These are phyloP conservation scores for Hydnomerulius pinastri DNA, from an alignment of 768 basidiomycete species.

Conservation along the genomic window DNA sequence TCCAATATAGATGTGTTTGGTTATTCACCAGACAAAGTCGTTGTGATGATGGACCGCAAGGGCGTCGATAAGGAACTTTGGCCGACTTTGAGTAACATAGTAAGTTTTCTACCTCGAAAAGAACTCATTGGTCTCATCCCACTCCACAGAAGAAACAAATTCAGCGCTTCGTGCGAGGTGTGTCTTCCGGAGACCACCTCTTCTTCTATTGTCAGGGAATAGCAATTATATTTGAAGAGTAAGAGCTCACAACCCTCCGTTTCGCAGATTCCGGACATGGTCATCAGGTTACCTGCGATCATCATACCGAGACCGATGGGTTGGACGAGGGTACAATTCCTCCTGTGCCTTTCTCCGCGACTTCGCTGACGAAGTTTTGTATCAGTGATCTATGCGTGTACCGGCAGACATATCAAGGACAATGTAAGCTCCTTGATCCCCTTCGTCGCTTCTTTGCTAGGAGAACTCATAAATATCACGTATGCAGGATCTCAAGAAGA, in stretches of 20 bases:
- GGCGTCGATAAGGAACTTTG: conserved; percentile 28
- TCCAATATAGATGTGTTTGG: conserved; percentile 35
- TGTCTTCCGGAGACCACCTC: conserved; percentile 49
- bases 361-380: background rate
- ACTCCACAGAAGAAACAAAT: conserved; percentile 42
- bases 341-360: background rate
- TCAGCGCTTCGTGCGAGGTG: conserved; percentile 43
- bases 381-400: conserved; percentile 14
- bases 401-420: conserved; percentile 18
- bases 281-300: conserved; percentile 41
- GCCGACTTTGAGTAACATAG: conserved; percentile 49
- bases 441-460: conserved; percentile 38
- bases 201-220: conserved; percentile 58
- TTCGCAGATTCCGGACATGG: conserved; percentile 54
- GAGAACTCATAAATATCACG: conserved; percentile 4
- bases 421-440: conserved; percentile 19
- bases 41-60: conserved; percentile 42
- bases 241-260: background rate
- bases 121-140: background rate
- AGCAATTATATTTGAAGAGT: background rate
- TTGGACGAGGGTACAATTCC: conserved; percentile 49
- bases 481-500: conserved; percentile 22
- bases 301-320: conserved; percentile 51
- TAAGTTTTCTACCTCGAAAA: conserved; percentile 23
- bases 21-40: conserved; percentile 42